phyloP scores from a whole-genome alignment of 2,329 filamentous ascomycete species.

The Monilinia fructicola region DNA sequence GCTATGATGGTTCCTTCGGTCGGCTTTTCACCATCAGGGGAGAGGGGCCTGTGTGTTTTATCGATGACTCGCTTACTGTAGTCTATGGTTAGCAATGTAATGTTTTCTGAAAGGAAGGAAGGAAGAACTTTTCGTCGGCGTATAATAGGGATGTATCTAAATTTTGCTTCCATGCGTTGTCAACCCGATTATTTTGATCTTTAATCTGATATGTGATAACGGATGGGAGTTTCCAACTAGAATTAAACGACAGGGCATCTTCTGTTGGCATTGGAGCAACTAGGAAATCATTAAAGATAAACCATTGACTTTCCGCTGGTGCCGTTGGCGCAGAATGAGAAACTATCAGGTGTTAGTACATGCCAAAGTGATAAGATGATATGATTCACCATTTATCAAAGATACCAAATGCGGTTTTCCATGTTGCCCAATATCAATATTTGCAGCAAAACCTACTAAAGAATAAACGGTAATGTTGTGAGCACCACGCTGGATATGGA shows the following conservation, averaged over 20 bases:
- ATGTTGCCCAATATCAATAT: constrained; percentile 81
- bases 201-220: constrained; percentile 86
- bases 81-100: constrained; percentile 4
- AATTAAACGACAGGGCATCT: constrained; percentile 86
- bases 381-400: constrained; percentile 74
- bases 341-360: constrained; percentile 47
- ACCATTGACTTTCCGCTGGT: constrained; percentile 73
- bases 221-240: constrained; percentile 88
- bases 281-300: constrained; percentile 95
- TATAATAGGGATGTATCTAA: constrained; percentile 86
- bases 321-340: constrained; percentile 62
- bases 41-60: constrained; percentile 61
- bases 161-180: constrained; percentile 79
- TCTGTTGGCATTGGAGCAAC: constrained; percentile 76
- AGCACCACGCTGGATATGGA: constrained; percentile 74
- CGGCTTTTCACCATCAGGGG: constrained; percentile 62
- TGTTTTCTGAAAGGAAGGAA: background rate
- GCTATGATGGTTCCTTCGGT: constrained; percentile 74
- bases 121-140: constrained; percentile 57
- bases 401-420: constrained; percentile 90
- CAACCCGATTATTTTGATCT: constrained; percentile 75
- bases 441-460: constrained; percentile 82
- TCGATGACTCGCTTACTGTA: constrained; percentile 32
- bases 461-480: constrained; percentile 88
- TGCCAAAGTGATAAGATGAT: background rate